A percentile compares a stretch with the other conserved stretches of the same genome.
Evolutionary conservation across 495 filamentous ascomycete species (phyloP).

Genomic region (Penicillium silybi): DNA sequence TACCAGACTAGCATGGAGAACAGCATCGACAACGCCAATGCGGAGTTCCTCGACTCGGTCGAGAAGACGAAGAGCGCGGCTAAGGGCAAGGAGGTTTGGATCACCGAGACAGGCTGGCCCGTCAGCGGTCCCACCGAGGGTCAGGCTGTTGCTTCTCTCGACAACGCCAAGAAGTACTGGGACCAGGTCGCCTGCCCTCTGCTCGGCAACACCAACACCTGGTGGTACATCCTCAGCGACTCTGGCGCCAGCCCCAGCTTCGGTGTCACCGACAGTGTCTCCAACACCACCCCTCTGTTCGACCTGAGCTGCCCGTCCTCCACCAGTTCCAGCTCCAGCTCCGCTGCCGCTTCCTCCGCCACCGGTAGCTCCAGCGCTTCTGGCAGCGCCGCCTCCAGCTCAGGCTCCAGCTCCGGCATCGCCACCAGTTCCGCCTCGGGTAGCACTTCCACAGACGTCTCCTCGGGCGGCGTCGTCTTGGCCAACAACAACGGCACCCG

Average conservation of each 20-base stretch:
- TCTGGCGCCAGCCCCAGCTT: constrained; percentile 63
- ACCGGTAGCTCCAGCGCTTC: not conserved
- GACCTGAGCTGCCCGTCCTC: constrained; percentile 55
- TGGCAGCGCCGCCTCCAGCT: not conserved
- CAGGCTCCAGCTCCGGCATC: constrained; percentile 8
- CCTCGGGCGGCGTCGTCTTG: constrained; percentile 8
- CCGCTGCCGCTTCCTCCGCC: constrained; percentile 8
- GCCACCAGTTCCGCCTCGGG: constrained; percentile 7
- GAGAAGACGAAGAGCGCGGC: constrained; percentile 53
- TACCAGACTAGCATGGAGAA: constrained; percentile 70
- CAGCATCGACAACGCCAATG: constrained; percentile 55
- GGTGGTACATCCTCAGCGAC: constrained; percentile 74
- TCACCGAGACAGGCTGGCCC: constrained; percentile 90
- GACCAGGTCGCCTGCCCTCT: constrained; percentile 69
- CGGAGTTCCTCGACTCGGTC: constrained; percentile 61
- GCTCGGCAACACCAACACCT: constrained; percentile 65
- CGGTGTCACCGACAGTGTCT: constrained; percentile 53
- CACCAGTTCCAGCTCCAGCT: constrained; percentile 20
- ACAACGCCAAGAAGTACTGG: constrained; percentile 81
- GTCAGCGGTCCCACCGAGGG: constrained; percentile 59
- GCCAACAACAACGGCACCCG: constrained; percentile 6
- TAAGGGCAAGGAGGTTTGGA: constrained; percentile 70
- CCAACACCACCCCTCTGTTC: constrained; percentile 57
- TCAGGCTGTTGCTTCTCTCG: constrained; percentile 56
- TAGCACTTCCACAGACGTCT: constrained; percentile 5